Conservation (phyloP, 768 basidiomycete genomes). For the Tulasnella sp. region DNA sequence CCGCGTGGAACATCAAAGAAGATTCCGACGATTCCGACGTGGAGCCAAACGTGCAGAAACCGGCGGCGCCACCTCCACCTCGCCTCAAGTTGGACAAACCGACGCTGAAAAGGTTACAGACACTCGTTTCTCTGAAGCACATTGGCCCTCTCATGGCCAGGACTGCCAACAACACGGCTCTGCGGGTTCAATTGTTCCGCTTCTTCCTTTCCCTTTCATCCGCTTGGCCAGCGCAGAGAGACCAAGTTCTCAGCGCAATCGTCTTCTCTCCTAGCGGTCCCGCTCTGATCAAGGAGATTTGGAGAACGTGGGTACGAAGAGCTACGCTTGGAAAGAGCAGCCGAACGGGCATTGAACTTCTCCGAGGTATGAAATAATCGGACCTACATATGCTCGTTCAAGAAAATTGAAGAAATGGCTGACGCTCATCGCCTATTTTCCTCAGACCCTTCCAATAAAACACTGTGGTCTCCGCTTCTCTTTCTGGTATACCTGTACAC, state of each 20-base stretch:
- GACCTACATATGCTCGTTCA: background rate
- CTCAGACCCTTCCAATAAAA: conserved; percentile 34
- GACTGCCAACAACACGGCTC: conserved; percentile 25
- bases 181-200: conserved; percentile 38
- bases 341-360: background rate
- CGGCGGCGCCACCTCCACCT: conserved; percentile 23
- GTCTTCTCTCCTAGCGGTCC: conserved; percentile 40
- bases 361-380: conserved; percentile 26
- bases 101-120: conserved; percentile 52
- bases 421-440: background rate
- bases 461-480: conserved; percentile 57
- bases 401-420: background rate
- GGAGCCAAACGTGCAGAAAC: background rate
- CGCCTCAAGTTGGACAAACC: conserved; percentile 42
- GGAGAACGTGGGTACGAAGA: conserved; percentile 48
- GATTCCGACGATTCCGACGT: conserved; percentile 4
- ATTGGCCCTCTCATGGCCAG: conserved; percentile 31
- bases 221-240: conserved; percentile 49
- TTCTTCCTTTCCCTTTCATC: conserved; percentile 47
- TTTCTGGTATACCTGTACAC: conserved; percentile 73
- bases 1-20: background rate
- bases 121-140: conserved; percentile 36
- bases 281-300: conserved; percentile 60
- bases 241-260: conserved; percentile 43
- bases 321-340: conserved; percentile 49